Percentiles rank a stretch among this genome's conserved stretches.
Conservation (phyloP, 441 rosid species). For the Populus hybrid region DNA sequence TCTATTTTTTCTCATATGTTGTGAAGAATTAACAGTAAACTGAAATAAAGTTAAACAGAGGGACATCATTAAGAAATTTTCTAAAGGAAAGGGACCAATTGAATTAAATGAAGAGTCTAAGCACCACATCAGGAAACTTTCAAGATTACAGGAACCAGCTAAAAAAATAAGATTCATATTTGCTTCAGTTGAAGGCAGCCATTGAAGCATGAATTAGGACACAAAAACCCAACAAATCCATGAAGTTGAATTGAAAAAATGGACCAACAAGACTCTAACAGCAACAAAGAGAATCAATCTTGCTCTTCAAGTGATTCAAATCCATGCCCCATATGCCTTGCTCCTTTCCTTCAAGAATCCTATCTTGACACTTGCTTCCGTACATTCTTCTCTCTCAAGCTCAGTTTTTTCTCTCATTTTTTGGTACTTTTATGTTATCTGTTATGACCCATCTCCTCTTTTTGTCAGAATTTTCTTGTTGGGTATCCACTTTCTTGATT, state of each 20-base stretch:
- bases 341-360: constrained; percentile 47
- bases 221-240: not conserved
- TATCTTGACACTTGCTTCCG: constrained; percentile 87
- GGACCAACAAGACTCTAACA: constrained; percentile 16
- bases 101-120: not conserved
- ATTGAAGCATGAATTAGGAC: not conserved
- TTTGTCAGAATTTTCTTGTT: not conserved
- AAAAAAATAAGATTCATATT: not conserved
- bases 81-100: not conserved
- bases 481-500: not conserved
- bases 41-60: not conserved
- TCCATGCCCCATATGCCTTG: constrained; percentile 80
- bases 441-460: not conserved
- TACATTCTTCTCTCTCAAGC: constrained; percentile 28
- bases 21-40: not conserved
- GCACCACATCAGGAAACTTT: not conserved
- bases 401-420: not conserved
- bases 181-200: not conserved
- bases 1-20: too few species aligned
- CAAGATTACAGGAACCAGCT: not conserved
- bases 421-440: not conserved
- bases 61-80: not conserved
- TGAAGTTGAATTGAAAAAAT: not conserved
- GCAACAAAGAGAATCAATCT: constrained; percentile 6
- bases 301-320: constrained; percentile 28